Evolutionary conservation across 2,329 filamentous ascomycete genomes (phyloP).

Genomic region (Cladorrhinum sp.): DNA sequence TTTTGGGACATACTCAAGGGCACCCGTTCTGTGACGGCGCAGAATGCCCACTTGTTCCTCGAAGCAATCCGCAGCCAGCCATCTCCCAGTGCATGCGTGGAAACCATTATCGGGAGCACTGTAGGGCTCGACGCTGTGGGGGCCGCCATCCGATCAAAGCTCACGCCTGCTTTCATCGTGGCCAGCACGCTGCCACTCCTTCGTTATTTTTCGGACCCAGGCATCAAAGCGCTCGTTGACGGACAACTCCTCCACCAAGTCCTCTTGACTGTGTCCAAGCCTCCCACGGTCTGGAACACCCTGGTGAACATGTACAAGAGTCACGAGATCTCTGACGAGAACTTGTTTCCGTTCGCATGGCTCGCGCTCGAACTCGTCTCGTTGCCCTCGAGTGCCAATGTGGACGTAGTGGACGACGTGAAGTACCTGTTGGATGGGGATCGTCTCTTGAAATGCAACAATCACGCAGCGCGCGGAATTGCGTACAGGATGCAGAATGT

Average conservation of each 20-base stretch:
- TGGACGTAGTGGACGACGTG: conserved; percentile 26
- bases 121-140: conserved; percentile 29
- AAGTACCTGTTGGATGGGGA: conserved; percentile 26
- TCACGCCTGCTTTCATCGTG: conserved; percentile 32
- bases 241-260: conserved; percentile 49
- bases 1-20: conserved; percentile 28
- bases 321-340: conserved; percentile 32
- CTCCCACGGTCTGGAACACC: conserved; percentile 53
- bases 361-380: conserved; percentile 47
- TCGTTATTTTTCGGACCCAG: conserved; percentile 39
- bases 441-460: conserved; percentile 26
- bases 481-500: conserved; percentile 39
- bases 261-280: conserved; percentile 46
- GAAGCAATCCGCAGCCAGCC: conserved; percentile 27
- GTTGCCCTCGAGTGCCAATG: conserved; percentile 26
- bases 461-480: conserved; percentile 29
- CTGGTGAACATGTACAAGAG: conserved; percentile 35
- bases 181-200: conserved; percentile 36
- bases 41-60: conserved; percentile 32
- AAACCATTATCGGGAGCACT: conserved; percentile 29
- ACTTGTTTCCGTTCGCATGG: conserved; percentile 45
- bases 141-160: conserved; percentile 26
- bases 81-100: conserved; percentile 27
- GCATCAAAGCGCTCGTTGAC: conserved; percentile 46
- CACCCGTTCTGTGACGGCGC: conserved; percentile 22